Conservation (phyloP, 1,284 basidiomycete species). For the Somion occarium region DNA sequence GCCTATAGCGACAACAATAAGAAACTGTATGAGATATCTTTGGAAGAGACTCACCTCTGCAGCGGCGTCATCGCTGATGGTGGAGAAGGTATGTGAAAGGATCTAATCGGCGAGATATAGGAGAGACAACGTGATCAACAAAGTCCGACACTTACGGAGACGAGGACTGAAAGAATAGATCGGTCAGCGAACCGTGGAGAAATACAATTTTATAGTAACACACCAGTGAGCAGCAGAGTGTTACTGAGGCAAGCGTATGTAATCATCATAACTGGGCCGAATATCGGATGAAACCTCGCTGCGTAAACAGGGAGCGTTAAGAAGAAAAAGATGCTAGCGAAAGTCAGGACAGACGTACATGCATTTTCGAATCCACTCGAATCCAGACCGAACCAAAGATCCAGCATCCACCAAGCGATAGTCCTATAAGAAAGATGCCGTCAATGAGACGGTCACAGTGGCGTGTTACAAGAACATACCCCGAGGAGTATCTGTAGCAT, state of each 20-base stretch:
- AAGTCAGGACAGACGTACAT: constrained; percentile 46
- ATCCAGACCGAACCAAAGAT: constrained; percentile 87
- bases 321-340: not conserved
- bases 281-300: constrained; percentile 76
- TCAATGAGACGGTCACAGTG: constrained; percentile 4
- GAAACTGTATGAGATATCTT: too few relatives aligned
- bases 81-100: constrained; percentile 89
- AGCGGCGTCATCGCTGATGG: constrained; percentile 86
- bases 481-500: constrained; percentile 38
- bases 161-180: constrained; percentile 48
- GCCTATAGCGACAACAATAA: too few relatives aligned
- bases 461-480: constrained; percentile 27
- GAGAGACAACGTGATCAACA: too few relatives aligned
- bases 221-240: constrained; percentile 77
- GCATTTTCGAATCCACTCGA: constrained; percentile 78
- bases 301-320: constrained; percentile 7
- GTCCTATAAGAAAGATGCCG: constrained; percentile 34
- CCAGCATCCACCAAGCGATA: constrained; percentile 90
- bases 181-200: constrained; percentile 5
- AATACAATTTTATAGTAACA: constrained; percentile 18
- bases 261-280: constrained; percentile 87
- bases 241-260: constrained; percentile 86
- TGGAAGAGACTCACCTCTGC: constrained; percentile 60
- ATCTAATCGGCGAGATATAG: too few relatives aligned
- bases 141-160: constrained; percentile 52